Percentiles rank a stretch among this genome's conserved stretches.
Evolutionary conservation across 208 protist species (phyloP).

Genomic region (Zelonia costaricensis): DNA sequence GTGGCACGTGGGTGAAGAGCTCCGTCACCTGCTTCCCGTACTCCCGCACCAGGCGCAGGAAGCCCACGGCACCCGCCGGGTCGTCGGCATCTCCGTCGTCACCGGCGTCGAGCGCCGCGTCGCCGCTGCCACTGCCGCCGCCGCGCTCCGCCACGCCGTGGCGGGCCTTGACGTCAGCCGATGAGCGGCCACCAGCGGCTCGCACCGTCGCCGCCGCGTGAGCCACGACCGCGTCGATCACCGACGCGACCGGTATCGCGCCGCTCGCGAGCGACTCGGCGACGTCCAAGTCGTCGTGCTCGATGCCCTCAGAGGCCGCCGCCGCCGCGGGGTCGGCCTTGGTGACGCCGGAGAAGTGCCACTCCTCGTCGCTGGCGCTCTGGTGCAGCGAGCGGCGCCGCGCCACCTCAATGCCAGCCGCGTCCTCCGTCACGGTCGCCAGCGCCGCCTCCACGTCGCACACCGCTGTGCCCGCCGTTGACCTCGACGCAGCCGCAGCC

Average conservation of each 20-base stretch:
- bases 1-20: constrained; percentile 35
- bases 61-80: constrained; percentile 8
- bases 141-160: not conserved
- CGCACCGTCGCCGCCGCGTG: constrained; percentile 20
- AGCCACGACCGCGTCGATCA: constrained; percentile 35
- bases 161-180: constrained; percentile 1
- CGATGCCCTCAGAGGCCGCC: not conserved
- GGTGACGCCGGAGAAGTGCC: constrained; percentile 1
- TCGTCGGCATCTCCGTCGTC: constrained; percentile 6
- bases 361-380: constrained; percentile 5
- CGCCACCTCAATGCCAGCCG: constrained; percentile 6
- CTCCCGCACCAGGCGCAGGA: constrained; percentile 11
- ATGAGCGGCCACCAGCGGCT: constrained; percentile 13
- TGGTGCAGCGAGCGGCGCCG: constrained; percentile 7
- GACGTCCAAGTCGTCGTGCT: constrained; percentile 6
- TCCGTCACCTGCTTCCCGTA: constrained; percentile 25
- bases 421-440: constrained; percentile 21
- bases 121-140: too few relatives aligned
- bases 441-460: constrained; percentile 13
- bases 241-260: constrained; percentile 8
- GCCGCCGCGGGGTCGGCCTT: not conserved
- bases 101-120: not conserved
- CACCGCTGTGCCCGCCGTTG: not conserved
- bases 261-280: constrained; percentile 24
- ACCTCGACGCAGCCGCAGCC: not conserved